These are phyloP conservation scores for Krasilnikovozyma curviuscula DNA, from an alignment of 768 basidiomycete species.

Conservation along the genomic window DNA sequence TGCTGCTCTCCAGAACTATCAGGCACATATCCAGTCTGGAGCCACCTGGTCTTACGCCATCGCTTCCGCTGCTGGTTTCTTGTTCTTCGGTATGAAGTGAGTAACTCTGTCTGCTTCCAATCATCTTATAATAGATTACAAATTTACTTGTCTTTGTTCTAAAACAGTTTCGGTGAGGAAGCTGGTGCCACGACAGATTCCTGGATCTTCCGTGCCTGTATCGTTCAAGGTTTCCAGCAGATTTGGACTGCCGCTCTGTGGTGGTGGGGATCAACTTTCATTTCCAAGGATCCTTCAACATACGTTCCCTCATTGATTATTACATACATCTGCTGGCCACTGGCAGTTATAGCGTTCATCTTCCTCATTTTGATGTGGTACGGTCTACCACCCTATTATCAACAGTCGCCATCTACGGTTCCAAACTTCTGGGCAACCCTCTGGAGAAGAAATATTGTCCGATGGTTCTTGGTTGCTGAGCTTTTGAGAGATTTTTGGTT, in stretches of 20 bases:
- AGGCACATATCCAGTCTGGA: conserved; percentile 28
- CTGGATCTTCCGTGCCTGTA: conserved; percentile 75
- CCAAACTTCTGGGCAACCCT: conserved; percentile 78
- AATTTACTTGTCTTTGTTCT: background rate
- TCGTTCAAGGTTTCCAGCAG: conserved; percentile 88
- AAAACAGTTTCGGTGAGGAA: conserved; percentile 85
- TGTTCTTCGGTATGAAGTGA: conserved; percentile 50
- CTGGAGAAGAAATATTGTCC: conserved; percentile 71
- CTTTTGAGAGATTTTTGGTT: conserved; percentile 37
- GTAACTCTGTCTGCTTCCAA: background rate
- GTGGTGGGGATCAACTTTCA: conserved; percentile 81
- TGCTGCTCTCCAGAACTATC: conserved; percentile 33
- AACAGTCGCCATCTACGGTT: conserved; percentile 82
- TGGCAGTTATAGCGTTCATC: conserved; percentile 48
- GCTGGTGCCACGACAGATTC: conserved; percentile 91
- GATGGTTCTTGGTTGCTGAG: conserved; percentile 90
- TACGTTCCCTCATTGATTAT: conserved; percentile 46
- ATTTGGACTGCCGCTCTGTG: conserved; percentile 71
- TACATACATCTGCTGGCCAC: conserved; percentile 58
- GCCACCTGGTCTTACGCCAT: conserved; percentile 80
- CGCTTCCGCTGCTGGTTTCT: conserved; percentile 79
- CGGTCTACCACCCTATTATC: conserved; percentile 58
- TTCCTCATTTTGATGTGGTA: conserved; percentile 70
- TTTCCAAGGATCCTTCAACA: conserved; percentile 31
- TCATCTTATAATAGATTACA: background rate